Evolutionary conservation across 148 eudicot genomes (phyloP).

Genomic region (Nepenthes gracilis): DNA sequence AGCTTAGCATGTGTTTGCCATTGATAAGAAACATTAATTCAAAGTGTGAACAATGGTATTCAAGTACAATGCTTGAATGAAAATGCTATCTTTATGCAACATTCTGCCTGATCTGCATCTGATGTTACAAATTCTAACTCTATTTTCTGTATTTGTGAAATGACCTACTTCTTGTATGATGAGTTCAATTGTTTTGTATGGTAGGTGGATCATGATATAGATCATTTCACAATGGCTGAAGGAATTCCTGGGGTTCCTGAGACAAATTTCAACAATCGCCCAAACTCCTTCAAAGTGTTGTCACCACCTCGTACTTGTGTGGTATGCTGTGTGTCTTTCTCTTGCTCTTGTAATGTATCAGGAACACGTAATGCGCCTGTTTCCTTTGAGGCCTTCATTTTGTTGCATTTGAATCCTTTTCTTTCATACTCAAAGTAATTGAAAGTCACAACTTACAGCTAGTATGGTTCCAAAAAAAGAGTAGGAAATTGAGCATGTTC

Average conservation of each 20-base stretch:
- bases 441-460: too few species aligned
- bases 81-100: neutral
- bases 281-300: constrained; percentile 86
- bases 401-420: too few species aligned
- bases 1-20: too few species aligned
- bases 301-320: constrained; percentile 89
- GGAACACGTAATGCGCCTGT: neutral
- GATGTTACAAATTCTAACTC: neutral
- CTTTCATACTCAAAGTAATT: too few species aligned
- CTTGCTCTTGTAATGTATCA: neutral
- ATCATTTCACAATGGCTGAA: constrained; percentile 92
- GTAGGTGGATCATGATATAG: constrained; percentile 83
- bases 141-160: neutral
- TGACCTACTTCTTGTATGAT: neutral
- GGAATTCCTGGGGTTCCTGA: constrained; percentile 94
- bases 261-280: constrained; percentile 93
- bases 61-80: too few species aligned
- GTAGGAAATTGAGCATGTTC: too few species aligned
- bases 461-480: too few species aligned
- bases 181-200: neutral
- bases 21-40: too few species aligned
- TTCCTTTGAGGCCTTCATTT: neutral
- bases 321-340: constrained; percentile 33
- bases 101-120: too few species aligned
- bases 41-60: too few species aligned